Percentiles rank a stretch among this genome's conserved stretches.
phyloP scores from a whole-genome alignment of 2,329 filamentous ascomycete species.

The Botrytis fabae region DNA sequence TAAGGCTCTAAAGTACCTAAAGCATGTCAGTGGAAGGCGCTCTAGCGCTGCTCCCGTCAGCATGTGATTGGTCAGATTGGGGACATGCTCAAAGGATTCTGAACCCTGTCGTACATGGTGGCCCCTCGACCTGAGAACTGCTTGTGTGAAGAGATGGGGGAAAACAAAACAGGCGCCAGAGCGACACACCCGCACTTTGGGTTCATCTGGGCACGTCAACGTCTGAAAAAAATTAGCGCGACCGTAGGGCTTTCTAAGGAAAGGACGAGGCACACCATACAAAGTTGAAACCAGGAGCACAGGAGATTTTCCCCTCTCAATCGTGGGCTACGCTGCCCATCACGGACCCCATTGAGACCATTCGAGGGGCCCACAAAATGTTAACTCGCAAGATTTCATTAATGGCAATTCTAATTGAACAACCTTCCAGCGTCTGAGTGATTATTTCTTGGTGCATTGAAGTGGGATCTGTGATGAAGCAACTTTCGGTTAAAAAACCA shows the following conservation, averaged over 20 bases:
- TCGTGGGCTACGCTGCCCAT: slow-evolving; percentile 19
- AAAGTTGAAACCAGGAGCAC: neutral
- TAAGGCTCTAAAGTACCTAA: slow-evolving; percentile 36
- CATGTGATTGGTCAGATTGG: slow-evolving; percentile 24
- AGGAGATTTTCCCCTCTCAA: slow-evolving; percentile 22
- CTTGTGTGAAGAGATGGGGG: slow-evolving; percentile 21
- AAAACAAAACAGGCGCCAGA: slow-evolving; percentile 25
- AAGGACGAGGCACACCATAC: slow-evolving; percentile 21
- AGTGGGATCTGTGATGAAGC: slow-evolving; percentile 13
- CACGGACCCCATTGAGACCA: slow-evolving; percentile 22
- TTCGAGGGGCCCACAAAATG: slow-evolving; percentile 2
- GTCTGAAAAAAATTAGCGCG: slow-evolving; percentile 22
- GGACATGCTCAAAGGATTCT: slow-evolving; percentile 20
- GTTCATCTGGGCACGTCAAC: slow-evolving; percentile 40
- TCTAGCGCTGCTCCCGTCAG: slow-evolving; percentile 22
- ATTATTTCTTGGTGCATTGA: neutral
- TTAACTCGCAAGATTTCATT: slow-evolving; percentile 7
- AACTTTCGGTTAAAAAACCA: neutral
- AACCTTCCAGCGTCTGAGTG: slow-evolving; percentile 1
- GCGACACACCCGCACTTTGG: slow-evolving; percentile 38
- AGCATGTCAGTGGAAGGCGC: slow-evolving; percentile 23
- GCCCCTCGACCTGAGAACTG: slow-evolving; percentile 15
- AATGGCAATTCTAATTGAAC: slow-evolving; percentile 18
- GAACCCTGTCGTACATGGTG: slow-evolving; percentile 21
- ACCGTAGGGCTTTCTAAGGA: slow-evolving; percentile 22